phyloP scores from a whole-genome alignment of 2,329 filamentous ascomycete species.

The Verticillium albo-atrum region DNA sequence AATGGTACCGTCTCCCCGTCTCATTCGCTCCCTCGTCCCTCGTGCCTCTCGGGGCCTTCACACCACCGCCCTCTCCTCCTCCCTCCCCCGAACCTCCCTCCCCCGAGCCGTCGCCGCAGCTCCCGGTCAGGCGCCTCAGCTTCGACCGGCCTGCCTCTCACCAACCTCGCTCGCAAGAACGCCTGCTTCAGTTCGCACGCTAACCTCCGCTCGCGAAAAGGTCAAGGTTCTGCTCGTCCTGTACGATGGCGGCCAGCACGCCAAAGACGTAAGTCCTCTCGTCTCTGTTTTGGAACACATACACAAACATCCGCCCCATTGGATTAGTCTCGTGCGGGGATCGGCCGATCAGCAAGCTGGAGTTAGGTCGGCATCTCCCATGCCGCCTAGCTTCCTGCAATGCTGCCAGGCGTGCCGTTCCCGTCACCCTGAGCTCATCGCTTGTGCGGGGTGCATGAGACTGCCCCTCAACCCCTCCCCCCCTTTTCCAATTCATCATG shows the following conservation, averaged over 20 bases:
- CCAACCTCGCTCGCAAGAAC: not conserved
- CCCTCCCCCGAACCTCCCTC: not conserved
- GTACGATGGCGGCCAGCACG: slow-evolving; percentile 89
- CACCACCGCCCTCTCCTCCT: not conserved
- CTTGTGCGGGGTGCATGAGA: not conserved
- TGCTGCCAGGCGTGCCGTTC: not conserved
- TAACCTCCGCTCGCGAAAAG: slow-evolving; percentile 51
- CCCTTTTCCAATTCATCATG: not conserved
- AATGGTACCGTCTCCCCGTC: not conserved
- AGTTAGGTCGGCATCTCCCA: slow-evolving; percentile 4
- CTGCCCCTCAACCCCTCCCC: not conserved
- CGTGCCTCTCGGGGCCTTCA: not conserved
- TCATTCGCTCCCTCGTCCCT: not conserved
- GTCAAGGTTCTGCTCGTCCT: slow-evolving; percentile 93
- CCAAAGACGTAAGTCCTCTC: slow-evolving; percentile 64
- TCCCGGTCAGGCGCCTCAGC: not conserved
- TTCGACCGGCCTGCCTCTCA: not conserved
- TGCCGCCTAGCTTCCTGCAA: not conserved
- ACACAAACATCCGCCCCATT: not conserved
- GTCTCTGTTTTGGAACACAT: too few species aligned
- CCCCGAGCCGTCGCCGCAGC: not conserved
- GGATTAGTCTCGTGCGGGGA: not conserved
- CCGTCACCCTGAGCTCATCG: not conserved
- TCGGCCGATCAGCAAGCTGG: not conserved
- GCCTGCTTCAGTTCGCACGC: slow-evolving; percentile 53